Evolutionary conservation across 345 rosid species (phyloP), one percentile per base, ranked within the genome.

Genomic region (Euphorbia peplus): DNA sequence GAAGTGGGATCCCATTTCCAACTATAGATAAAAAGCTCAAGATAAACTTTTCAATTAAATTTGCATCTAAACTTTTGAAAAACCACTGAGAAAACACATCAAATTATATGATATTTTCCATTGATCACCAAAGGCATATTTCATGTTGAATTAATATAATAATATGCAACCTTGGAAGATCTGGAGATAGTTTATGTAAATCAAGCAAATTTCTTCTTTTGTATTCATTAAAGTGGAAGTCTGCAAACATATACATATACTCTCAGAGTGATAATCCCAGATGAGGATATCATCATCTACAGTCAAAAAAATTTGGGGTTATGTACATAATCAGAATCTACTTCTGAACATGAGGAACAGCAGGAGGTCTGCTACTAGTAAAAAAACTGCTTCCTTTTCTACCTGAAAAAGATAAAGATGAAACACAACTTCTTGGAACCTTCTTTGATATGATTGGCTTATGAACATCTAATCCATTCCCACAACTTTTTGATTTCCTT

Each of bases 401-500:
- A 35, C 56, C 70, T 14, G 65, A 64, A 39, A 63, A 79, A 35
- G 70, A 56, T 28, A 66, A 75, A 44, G 62, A 67, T 22, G 77
- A 46, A 52, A 73, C 13, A 22, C 71, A 60, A 54, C 68, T 39
- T 68, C 79, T 80, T 5, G 81, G 66, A 24, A 68, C 75, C 69
- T 73, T 83, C 78, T 83, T 78, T 30, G 79, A 56, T 25, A 83
- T 83, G 72, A 70, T 63, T 50, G 80, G 58, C 51, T 64, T 83
- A 47, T 80, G 85, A 18, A 70, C 71, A 63, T 83, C 87, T 25
- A 83, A n/a, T 5, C 87, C 82, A 21, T 80, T 80, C 2, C 76
- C 86, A 58, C 70, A 81, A 74, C 91, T 90, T 74, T 76, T 83
- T 52, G 82, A 83, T 72, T 66, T 37, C 67, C 82, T 87, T n/a